Evolutionary conservation across 805 yeast genomes (phyloP), one percentile per base, ranked within the genome.

Genomic region (Candida andamanensis): DNA sequence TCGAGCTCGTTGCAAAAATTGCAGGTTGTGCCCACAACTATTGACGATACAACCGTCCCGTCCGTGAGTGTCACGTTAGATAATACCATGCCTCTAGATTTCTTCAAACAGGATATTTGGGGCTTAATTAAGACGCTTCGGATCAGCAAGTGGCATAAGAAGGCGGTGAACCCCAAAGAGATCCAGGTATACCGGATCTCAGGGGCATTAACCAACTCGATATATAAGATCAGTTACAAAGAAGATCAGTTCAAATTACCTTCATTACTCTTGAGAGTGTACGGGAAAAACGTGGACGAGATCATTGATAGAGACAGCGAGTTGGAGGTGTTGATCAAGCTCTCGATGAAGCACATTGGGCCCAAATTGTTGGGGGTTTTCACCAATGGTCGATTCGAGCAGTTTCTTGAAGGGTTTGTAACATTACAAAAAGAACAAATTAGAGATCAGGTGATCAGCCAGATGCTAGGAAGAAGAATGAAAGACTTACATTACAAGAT

Each of bases 401-500:
- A 92, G 59, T 92, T 81, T 49, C 63, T 92, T 41, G 85, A 81
- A 32, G 82, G 90, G 37, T 90, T 95, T 14, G 64, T 72, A 33
- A 80, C 97, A 1, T 69, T 92, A 46, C 76, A 78, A 22, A 80
- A 76, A 42, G 68, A 73, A 6, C 85, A 85, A 45, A 74, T 92
- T 30, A 70, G 94, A 52, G 78, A 78, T 41, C 78, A 85, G 40
- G 79, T 77, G 17, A 78, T 84, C 13, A 76, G 87, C 29, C 78
- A 80, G 42, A 82, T 85, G 66, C 80, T 92, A 42, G 97, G 95
- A 10, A 78, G 95, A 65, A 80, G 98, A 64, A 92, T 92, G 97
- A 81, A 89, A 50, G 97, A 92, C 45, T 68, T 92, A 35, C 98
- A 92, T 52, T 69, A 69, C 35, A 89, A 90, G 47, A 78, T 92